Evolutionary conservation across 495 filamentous ascomycete species (phyloP).

Genomic region (Penicillium taxi): DNA sequence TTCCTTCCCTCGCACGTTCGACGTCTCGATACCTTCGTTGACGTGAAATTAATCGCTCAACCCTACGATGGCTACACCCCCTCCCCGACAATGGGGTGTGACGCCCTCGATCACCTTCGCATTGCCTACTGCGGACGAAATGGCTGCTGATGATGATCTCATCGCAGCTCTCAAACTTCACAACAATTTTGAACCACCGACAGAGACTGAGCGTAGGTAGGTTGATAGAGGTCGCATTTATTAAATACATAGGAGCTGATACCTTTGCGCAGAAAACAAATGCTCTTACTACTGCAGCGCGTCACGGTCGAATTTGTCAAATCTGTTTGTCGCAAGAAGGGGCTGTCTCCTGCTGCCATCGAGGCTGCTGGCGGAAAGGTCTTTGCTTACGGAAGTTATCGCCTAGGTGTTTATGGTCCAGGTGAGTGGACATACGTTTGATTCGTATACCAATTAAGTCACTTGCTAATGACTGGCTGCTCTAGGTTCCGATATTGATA

Average conservation of each 20-base stretch:
- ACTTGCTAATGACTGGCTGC: constrained; percentile 4
- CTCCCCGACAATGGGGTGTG: constrained; percentile 61
- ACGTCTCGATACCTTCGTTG: no score
- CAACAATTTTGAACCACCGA: constrained; percentile 78
- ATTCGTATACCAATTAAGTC: not conserved
- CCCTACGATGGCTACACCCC: constrained; percentile 46
- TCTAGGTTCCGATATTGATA: constrained; percentile 90
- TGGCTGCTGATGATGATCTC: constrained; percentile 65
- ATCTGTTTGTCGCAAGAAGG: constrained; percentile 65
- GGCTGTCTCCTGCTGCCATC: constrained; percentile 64
- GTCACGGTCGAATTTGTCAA: constrained; percentile 80
- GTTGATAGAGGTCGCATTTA: not conserved
- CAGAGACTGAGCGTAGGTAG: constrained; percentile 74
- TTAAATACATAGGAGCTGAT: constrained; percentile 4
- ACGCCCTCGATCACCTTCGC: constrained; percentile 75
- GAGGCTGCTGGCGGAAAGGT: constrained; percentile 81
- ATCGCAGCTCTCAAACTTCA: constrained; percentile 71
- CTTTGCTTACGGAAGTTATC: constrained; percentile 91
- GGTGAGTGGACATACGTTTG: constrained; percentile 34
- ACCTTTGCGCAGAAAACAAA: constrained; percentile 31
- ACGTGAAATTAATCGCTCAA: no score
- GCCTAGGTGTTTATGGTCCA: constrained; percentile 87
- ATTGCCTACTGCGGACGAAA: constrained; percentile 67
- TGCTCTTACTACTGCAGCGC: constrained; percentile 63
- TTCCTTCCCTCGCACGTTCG: constrained; percentile 4